Percentiles rank a stretch among this genome's conserved stretches.
Conservation (phyloP, 805 yeast genomes). For the Barnettozyma siamensis region DNA sequence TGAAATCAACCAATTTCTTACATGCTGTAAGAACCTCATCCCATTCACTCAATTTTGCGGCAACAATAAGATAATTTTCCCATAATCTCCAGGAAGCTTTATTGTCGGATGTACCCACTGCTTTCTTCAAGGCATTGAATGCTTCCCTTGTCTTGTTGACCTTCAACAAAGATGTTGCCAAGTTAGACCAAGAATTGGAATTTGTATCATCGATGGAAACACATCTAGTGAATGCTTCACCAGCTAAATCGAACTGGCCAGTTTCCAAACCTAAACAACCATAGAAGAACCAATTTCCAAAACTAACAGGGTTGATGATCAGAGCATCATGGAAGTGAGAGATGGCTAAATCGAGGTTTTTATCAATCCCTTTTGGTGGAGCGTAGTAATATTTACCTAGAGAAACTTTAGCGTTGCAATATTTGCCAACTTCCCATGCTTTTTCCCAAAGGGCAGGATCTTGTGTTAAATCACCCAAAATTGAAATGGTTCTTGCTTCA, state of each 20-base stretch:
- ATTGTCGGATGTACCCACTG: constrained; percentile 62
- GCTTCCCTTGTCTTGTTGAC: constrained; percentile 69
- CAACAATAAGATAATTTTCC: constrained; percentile 81
- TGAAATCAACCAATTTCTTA: constrained; percentile 52
- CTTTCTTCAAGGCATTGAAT: constrained; percentile 75
- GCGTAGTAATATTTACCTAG: constrained; percentile 65
- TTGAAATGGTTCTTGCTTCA: constrained; percentile 79
- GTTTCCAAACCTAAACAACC: constrained; percentile 86
- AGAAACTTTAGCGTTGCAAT: constrained; percentile 81
- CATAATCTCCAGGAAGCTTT: constrained; percentile 83
- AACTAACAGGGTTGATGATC: constrained; percentile 62
- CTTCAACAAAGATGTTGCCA: constrained; percentile 72
- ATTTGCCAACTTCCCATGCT: constrained; percentile 83
- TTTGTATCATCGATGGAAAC: constrained; percentile 78
- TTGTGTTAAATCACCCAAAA: constrained; percentile 78
- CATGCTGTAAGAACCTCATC: constrained; percentile 76
- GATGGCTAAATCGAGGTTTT: constrained; percentile 50
- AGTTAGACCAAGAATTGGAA: constrained; percentile 84
- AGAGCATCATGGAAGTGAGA: constrained; percentile 71
- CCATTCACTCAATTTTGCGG: constrained; percentile 83
- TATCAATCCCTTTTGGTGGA: constrained; percentile 57
- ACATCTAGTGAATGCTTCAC: constrained; percentile 90
- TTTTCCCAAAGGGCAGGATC: constrained; percentile 74
- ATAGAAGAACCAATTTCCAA: constrained; percentile 85
- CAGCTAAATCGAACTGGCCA: constrained; percentile 65